Base-by-base conservation (phyloP, 495 filamentous ascomycete genomes). In the Hypoxylon subgilvum region DNA sequence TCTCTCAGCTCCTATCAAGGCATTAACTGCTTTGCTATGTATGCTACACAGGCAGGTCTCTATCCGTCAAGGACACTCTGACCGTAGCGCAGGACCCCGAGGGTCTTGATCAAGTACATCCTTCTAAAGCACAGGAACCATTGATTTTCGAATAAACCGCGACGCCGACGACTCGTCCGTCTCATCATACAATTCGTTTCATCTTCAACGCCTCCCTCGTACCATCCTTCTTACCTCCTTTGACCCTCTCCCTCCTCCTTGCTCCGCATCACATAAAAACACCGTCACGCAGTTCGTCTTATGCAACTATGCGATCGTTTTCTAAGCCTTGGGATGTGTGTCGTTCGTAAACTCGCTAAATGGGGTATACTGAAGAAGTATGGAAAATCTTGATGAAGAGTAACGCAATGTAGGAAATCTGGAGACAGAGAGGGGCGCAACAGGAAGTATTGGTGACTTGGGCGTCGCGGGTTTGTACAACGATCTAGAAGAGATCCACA, bases 21-120 rank as follows among this genome's bases (percentile, higher is more conserved):
- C n/a, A n/a, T n/a, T n/a, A n/a, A n/a, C n/a, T n/a, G n/a, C n/a
- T n/a, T n/a, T n/a, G n/a, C n/a, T n/a, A n/a, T n/a, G n/a, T n/a
- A n/a, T n/a, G n/a, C n/a, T n/a, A n/a, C n/a, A n/a, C n/a, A n/a
- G n/a, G n/a, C 10, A 2, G 40, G 42, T 42, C 40, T 2, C 9
- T 39, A 62, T 63, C 52, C 59, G 42, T 62, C 59, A 55, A 61
- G 58, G 58, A 61, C 28, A 21, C 10, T 19, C 19, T 22, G 47
- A 25, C 40, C 52, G 7, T 17, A 36, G 25, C 34, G 30, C n/a
- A 12, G 21, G 8, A 4, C 3, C 23, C 23, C 8, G 8, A 8
- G 23, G 8, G 23, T 3, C 3, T 27, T 27, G 4, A 27, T 27
- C n/a, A n/a, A n/a, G n/a, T n/a, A n/a, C n/a, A n/a, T n/a, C n/a